Evolutionary conservation across 306 rosid genomes (phyloP).

Genomic region (Quercus engelmannii): DNA sequence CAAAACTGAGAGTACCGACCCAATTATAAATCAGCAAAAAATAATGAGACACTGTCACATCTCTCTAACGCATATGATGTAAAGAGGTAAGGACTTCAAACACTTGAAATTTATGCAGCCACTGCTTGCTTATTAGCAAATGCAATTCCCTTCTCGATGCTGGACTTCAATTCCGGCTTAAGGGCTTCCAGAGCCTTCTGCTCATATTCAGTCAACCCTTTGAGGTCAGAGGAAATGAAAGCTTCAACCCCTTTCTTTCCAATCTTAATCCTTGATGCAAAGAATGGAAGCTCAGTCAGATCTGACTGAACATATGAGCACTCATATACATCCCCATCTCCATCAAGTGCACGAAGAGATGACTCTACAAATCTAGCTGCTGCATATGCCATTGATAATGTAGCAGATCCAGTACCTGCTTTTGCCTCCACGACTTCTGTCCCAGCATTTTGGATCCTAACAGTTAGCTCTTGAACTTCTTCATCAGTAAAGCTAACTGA

Average conservation of each 20-base stretch:
- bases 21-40: constrained; percentile 26
- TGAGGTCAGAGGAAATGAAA: constrained; percentile 72
- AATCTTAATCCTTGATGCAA: constrained; percentile 91
- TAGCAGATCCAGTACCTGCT: constrained; percentile 98
- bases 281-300: constrained; percentile 86
- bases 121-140: constrained; percentile 77
- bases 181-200: constrained; percentile 89
- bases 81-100: constrained; percentile 17
- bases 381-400: constrained; percentile 98
- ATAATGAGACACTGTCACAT: constrained; percentile 12
- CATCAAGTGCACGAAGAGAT: constrained; percentile 89
- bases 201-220: constrained; percentile 85
- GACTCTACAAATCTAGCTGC: constrained; percentile 98
- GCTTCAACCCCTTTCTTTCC: constrained; percentile 93
- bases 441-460: constrained; percentile 92
- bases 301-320: constrained; percentile 81
- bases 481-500: constrained; percentile 66
- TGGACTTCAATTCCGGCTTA: constrained; percentile 84
- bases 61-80: constrained; percentile 17
- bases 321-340: constrained; percentile 93
- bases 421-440: constrained; percentile 99
- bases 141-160: constrained; percentile 92
- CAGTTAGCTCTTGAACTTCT: constrained; percentile 71
- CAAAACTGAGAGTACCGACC: constrained; percentile 42
- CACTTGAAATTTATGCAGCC: constrained; percentile 36